Conservation (phyloP, 495 filamentous ascomycete genomes). For the Hyaloscypha finlandica region DNA sequence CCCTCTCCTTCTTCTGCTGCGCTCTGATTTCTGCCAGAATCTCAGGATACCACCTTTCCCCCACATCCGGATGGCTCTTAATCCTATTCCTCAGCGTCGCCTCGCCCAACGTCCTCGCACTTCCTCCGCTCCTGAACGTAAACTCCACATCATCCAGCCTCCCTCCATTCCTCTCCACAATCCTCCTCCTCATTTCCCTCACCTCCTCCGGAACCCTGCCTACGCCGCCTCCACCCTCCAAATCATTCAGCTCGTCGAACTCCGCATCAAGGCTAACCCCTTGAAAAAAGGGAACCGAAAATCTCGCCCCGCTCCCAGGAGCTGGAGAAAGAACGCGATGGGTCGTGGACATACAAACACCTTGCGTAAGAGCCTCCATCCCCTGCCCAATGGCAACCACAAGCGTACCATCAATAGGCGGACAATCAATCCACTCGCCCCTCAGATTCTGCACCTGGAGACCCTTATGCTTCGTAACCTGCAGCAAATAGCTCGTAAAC, state of each 20-base stretch:
- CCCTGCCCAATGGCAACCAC: slow-evolving; percentile 95
- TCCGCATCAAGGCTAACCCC: slow-evolving; percentile 80
- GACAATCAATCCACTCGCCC: slow-evolving; percentile 80
- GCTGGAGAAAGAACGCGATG: slow-evolving; percentile 75
- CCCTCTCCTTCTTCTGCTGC: slow-evolving; percentile 43
- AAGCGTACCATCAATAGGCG: slow-evolving; percentile 61
- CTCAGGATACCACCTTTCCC: slow-evolving; percentile 81
- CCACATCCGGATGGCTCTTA: slow-evolving; percentile 88
- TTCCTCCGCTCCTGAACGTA: slow-evolving; percentile 65
- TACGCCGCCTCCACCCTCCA: slow-evolving; percentile 61
- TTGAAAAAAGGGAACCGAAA: slow-evolving; percentile 90
- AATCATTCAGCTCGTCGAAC: slow-evolving; percentile 74
- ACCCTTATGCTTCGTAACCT: slow-evolving; percentile 76
- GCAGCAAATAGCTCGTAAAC: slow-evolving; percentile 83
- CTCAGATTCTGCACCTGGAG: slow-evolving; percentile 87
- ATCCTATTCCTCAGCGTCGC: slow-evolving; percentile 85
- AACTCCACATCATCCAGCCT: slow-evolving; percentile 75
- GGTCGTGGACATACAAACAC: slow-evolving; percentile 84
- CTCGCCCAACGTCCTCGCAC: slow-evolving; percentile 70
- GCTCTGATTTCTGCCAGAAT: slow-evolving; percentile 54
- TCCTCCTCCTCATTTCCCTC: slow-evolving; percentile 51
- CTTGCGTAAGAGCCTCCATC: slow-evolving; percentile 85
- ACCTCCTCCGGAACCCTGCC: slow-evolving; percentile 69
- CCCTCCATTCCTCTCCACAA: slow-evolving; percentile 49
- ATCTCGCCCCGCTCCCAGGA: slow-evolving; percentile 70